Percentiles rank a stretch among this genome's conserved stretches.
These are phyloP conservation scores for Boletus huronensis DNA, from an alignment of 768 basidiomycete species.

Conservation along the genomic window DNA sequence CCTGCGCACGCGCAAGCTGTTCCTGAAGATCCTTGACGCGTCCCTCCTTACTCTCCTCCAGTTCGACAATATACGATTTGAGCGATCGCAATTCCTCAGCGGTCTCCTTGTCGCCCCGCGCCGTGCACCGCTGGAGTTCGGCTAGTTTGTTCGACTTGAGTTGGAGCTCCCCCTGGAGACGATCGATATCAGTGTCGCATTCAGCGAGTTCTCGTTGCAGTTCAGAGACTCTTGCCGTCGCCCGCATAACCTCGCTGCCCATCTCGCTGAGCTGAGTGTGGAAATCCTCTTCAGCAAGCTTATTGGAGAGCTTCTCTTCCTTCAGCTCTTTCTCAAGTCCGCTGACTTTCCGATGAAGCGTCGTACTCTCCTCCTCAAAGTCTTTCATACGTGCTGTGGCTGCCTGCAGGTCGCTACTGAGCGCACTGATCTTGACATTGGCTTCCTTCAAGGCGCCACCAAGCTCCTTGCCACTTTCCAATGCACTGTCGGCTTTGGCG, in stretches of 20 bases:
- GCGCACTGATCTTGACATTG: slow-evolving; percentile 53
- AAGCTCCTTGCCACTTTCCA: slow-evolving; percentile 64
- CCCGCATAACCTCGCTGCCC: slow-evolving; percentile 28
- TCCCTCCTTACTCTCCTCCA: slow-evolving; percentile 55
- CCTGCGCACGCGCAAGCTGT: slow-evolving; percentile 46
- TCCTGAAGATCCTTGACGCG: slow-evolving; percentile 55
- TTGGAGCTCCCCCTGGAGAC: slow-evolving; percentile 44
- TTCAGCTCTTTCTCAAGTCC: slow-evolving; percentile 55
- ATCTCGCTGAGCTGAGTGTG: slow-evolving; percentile 33
- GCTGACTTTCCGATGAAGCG: slow-evolving; percentile 48
- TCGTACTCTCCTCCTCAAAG: slow-evolving; percentile 58
- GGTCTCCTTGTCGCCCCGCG: slow-evolving; percentile 22
- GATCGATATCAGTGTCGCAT: slow-evolving; percentile 31
- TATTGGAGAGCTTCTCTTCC: slow-evolving; percentile 46
- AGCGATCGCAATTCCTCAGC: slow-evolving; percentile 36
- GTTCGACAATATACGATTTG: slow-evolving; percentile 51
- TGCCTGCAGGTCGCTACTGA: slow-evolving; percentile 52
- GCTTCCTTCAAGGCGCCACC: slow-evolving; percentile 66
- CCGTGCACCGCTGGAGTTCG: slow-evolving; percentile 26
- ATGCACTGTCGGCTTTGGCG: slow-evolving; percentile 57
- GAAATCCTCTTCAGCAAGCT: slow-evolving; percentile 39
- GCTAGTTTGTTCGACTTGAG: slow-evolving; percentile 26
- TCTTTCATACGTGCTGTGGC: slow-evolving; percentile 55
- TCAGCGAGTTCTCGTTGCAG: slow-evolving; percentile 46
- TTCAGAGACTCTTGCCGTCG: slow-evolving; percentile 34